Base-by-base conservation (phyloP, 495 filamentous ascomycete genomes). In the Penicillium waksmanii region DNA sequence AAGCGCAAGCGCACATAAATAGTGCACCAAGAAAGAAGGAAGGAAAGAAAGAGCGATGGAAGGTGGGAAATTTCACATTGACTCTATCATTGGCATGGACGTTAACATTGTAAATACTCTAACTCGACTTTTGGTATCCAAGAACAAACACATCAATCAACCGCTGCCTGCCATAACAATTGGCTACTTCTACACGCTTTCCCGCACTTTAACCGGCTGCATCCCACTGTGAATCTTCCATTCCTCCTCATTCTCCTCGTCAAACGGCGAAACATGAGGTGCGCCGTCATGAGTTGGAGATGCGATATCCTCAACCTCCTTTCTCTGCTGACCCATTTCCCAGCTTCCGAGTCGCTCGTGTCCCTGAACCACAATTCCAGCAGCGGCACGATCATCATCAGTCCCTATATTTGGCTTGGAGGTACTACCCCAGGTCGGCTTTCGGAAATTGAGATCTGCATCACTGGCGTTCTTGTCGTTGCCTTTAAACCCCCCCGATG, bases 271-370 rank as follows among this genome's bases (percentile, higher is more conserved):
- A 18, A 25, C 38, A 35, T 35, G 58, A 46, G 48, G 23, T 7
- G 13, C 3, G 3, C 18, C 21, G 33, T 23, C 56, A 9, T 60
- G 47, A 36, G 18, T 62, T 36, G 42, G 46, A 19, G 56, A 25
- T 3, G 50, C 5, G 17, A 44, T 33, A 43, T 60, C 40, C 4
- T 63, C 63, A 5, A 49, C 51, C 49, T 58, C 58, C 17, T 56
- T 65, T 36, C 51, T 66, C 12, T 65, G 70, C 36, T 80, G 66
- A 10, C 61, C 70, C 73, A 84, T 70, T 43, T 85, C 82, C 82
- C 82, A 85, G 59, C 80, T 83, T 12, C 80, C 82, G 4, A 74
- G 62, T 42, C 81, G 69, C 58, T 83, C 80, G 51, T 83, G 73
- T 7, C 76, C 74, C 11, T 69, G 71, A 3, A 63, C 69, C 35